Conservation (phyloP, 768 basidiomycete species). For the Kwoniella sp. region DNA sequence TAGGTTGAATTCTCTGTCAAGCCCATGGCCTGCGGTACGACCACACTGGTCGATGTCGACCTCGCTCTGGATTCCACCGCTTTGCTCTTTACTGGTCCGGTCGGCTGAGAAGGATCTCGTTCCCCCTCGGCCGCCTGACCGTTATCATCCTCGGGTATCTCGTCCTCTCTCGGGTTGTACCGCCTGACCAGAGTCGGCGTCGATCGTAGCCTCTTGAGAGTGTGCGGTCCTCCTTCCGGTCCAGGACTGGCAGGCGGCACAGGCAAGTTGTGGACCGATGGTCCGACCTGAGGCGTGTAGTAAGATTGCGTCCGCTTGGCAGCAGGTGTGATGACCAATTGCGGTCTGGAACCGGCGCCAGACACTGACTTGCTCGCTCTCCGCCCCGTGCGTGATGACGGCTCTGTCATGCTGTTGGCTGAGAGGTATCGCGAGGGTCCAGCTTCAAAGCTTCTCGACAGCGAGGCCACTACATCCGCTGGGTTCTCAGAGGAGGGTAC, state of each 20-base stretch:
- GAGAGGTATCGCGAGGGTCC: constrained; percentile 18
- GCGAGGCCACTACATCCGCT: constrained; percentile 6
- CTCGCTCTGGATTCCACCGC: constrained; percentile 27
- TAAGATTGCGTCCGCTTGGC: constrained; percentile 13
- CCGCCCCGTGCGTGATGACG: constrained; percentile 5
- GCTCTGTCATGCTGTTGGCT: too few relatives aligned
- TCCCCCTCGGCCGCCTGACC: too few relatives aligned
- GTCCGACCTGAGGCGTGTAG: constrained; percentile 14
- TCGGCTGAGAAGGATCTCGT: too few relatives aligned
- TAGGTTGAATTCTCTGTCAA: constrained; percentile 12
- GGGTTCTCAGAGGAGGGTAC: too few relatives aligned
- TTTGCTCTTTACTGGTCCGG: constrained; percentile 11
- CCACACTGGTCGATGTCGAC: constrained; percentile 40
- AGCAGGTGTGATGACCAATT: constrained; percentile 1
- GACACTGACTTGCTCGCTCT: constrained; percentile 34
- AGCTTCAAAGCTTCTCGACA: constrained; percentile 12
- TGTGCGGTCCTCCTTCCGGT: neutral
- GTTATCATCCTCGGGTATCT: neutral
- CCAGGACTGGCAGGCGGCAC: neutral
- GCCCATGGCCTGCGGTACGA: constrained; percentile 15
- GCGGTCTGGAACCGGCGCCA: constrained; percentile 9
- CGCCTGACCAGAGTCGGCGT: constrained; percentile 20
- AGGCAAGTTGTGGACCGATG: constrained; percentile 1
- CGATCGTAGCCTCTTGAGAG: constrained; percentile 29
- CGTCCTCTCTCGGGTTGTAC: constrained; percentile 7